Evolutionary conservation across 345 rosid genomes (phyloP).

Genomic region (Rhodamnia rubescens): DNA sequence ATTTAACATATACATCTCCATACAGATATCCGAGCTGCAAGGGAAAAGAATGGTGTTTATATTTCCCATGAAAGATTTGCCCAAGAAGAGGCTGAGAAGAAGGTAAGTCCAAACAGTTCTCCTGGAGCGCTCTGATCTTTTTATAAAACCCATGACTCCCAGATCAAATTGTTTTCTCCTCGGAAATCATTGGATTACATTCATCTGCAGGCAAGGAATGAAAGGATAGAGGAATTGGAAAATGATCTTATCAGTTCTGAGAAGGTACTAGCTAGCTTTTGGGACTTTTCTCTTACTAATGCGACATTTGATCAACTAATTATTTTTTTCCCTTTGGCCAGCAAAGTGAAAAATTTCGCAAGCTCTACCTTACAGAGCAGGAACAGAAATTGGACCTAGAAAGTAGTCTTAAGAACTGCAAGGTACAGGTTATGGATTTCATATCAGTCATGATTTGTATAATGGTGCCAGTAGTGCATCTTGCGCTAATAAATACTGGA

Average conservation of each 20-base stretch:
- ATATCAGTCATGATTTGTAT: not conserved
- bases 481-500: not conserved
- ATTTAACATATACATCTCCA: not conserved
- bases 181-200: not conserved
- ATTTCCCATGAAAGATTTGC: constrained; percentile 73
- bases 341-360: constrained; percentile 55
- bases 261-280: constrained; percentile 32
- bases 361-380: constrained; percentile 59
- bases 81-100: constrained; percentile 87
- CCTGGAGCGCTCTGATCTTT: not conserved
- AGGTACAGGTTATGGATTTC: constrained; percentile 24
- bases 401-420: constrained; percentile 55
- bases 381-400: constrained; percentile 52
- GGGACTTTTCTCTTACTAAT: not conserved
- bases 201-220: constrained; percentile 41
- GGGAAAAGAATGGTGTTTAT: constrained; percentile 87
- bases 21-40: constrained; percentile 89
- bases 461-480: not conserved
- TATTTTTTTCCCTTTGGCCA: constrained; percentile 19
- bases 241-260: constrained; percentile 43
- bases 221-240: constrained; percentile 75
- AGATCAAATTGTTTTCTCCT: not conserved
- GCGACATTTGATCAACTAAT: not conserved
- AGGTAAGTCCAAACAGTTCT: constrained; percentile 25
- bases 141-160: not conserved